A percentile compares a stretch with the other conserved stretches of the same genome.
phyloP scores from a whole-genome alignment of 108 stramenopile genomes.

The Parmales sp. region DNA sequence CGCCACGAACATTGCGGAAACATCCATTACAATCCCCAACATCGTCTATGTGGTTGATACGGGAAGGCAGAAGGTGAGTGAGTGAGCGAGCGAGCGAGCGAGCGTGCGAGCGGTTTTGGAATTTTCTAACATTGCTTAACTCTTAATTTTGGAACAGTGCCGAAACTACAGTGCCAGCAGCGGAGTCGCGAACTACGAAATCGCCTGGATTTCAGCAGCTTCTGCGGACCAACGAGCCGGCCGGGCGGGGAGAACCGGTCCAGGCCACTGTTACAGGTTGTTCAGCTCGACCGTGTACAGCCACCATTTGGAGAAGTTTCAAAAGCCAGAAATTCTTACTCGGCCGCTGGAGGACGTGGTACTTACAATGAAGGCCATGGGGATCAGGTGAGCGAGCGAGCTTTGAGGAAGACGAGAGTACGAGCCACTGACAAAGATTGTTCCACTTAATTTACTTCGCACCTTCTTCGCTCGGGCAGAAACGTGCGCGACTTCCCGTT shows the following conservation, averaged over 20 bases:
- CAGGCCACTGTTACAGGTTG: conserved; percentile 93
- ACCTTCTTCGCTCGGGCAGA: no score
- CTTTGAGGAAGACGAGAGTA: no score
- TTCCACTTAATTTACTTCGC: no score
- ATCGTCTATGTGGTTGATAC: conserved; percentile 94
- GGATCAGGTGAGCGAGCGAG: no score
- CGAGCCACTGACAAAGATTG: no score
- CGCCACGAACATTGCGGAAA: conserved; percentile 97
- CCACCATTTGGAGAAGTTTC: conserved; percentile 70
- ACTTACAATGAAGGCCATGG: conserved; percentile 77
- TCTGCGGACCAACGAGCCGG: conserved; percentile 95
- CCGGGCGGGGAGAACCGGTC: conserved; percentile 87
- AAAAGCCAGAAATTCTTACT: conserved; percentile 66
- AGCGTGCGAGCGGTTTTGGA: no score
- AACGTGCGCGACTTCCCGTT: conserved; percentile 68
- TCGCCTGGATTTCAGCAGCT: conserved; percentile 93
- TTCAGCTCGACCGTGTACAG: conserved; percentile 84
- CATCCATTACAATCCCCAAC: conserved; percentile 67
- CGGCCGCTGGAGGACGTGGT: conserved; percentile 81
- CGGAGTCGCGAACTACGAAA: conserved; percentile 77
- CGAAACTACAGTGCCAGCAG: conserved; percentile 65
- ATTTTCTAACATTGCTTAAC: no score
- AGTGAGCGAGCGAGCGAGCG: no score
- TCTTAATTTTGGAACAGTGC: no score
- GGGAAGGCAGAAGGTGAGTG: conserved; percentile 89